Evolutionary conservation across 164 flowering plant genomes (phyloP), one percentile per base, ranked within the genome.

Genomic region (Berberis vulgaris): DNA sequence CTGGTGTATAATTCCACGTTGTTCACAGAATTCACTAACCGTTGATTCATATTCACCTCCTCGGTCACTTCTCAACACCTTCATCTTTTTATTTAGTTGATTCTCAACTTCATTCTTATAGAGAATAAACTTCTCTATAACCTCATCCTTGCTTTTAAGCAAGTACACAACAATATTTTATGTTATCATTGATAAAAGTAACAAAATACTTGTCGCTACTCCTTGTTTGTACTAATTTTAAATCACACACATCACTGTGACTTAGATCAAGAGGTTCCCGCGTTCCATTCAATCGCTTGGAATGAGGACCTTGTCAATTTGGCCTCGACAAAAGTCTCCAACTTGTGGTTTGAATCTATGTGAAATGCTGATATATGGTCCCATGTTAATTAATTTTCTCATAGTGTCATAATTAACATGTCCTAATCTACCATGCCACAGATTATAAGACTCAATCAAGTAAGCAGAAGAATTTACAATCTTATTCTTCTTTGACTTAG

Each of bases 1-100:
- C 49, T 69, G 52, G 13, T 72, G 71, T 2, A 75, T 63, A 2
- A 75, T 69, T 2, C 57, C 73, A 47, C 47, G 6, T 39, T 65
- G 1, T 12, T 8, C 1, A 54, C 61, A 71, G 5, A 57, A 65
- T 7, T 55, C 46, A 0, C 2, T 45, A 65, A 69, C 43, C 2
- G 60, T 58, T 26, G 52, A 0, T 12, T 47, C 68, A 66, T 68
- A 70, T 56, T 70, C 71, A 46, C 69, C 54, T 8, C 71, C 68
- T 67, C 55, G 39, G 60, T 67, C 66, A 39, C 57, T 59, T 55
- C 54, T 49, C 0, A 72, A 0, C 3, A 6, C 40, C 55, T 72
- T 69, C 4, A 69, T 61, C 7, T 60, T 69, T 12, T 41, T 72
- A 6, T n/a, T 42, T 1, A 63, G 66, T 64, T 70, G 59, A 54